A percentile compares a stretch with the other conserved stretches of the same genome.
phyloP scores from a whole-genome alignment of 2,329 filamentous ascomycete species.

The Berkeleyomyces basicola region DNA sequence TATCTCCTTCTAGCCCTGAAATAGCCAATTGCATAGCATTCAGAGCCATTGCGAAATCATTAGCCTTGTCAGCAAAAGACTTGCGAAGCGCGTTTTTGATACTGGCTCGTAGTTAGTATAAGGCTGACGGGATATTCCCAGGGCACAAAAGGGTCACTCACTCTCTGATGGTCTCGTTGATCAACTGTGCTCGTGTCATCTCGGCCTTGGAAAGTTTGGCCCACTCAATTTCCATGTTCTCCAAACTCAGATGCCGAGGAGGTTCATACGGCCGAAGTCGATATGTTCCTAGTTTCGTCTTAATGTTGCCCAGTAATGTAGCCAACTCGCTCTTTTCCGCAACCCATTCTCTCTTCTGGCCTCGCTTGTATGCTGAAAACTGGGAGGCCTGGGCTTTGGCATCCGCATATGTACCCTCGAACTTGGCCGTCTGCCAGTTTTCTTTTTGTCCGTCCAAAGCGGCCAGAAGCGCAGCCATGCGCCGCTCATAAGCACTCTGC shows the following conservation, averaged over 20 bases:
- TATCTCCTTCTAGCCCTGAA: conserved; percentile 89
- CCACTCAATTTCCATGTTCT: conserved; percentile 74
- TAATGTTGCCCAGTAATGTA: conserved; percentile 90
- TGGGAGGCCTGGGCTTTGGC: conserved; percentile 72
- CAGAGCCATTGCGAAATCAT: conserved; percentile 88
- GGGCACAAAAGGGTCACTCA: conserved; percentile 25
- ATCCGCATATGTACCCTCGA: conserved; percentile 82
- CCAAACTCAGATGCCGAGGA: conserved; percentile 64
- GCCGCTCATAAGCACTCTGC: conserved; percentile 87
- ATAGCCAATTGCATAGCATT: conserved; percentile 92
- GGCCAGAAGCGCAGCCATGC: conserved; percentile 69
- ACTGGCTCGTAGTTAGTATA: conserved; percentile 23
- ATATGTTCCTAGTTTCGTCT: conserved; percentile 95
- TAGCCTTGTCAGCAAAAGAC: conserved; percentile 93
- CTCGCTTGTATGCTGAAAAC: conserved; percentile 81
- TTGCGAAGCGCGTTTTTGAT: conserved; percentile 92
- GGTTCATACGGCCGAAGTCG: conserved; percentile 81
- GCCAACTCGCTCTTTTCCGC: conserved; percentile 94
- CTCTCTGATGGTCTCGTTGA: conserved; percentile 97
- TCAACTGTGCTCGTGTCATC: conserved; percentile 75
- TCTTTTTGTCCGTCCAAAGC: conserved; percentile 58
- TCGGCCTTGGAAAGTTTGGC: conserved; percentile 62
- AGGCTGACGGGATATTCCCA: background rate
- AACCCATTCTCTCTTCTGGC: conserved; percentile 86
- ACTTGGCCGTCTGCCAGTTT: conserved; percentile 62